These are phyloP conservation scores for Alternaria brassicae DNA, from an alignment of 2,329 filamentous ascomycete genomes.

Conservation along the genomic window DNA sequence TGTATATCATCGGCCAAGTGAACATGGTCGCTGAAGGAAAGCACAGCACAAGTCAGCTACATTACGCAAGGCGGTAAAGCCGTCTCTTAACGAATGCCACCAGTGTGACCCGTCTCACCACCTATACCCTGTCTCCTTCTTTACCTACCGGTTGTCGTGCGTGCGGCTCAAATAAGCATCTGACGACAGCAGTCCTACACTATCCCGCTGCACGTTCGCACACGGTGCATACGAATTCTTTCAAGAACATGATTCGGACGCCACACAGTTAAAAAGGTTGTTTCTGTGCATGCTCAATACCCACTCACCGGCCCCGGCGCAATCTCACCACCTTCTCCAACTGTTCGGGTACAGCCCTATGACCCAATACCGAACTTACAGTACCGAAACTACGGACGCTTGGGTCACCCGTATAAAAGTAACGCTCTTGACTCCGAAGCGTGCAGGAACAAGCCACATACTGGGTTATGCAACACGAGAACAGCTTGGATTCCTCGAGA, in stretches of 20 bases:
- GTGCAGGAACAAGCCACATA: constrained; percentile 26
- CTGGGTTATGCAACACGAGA: constrained; percentile 36
- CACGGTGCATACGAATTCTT: constrained; percentile 20
- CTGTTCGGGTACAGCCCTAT: constrained; percentile 21
- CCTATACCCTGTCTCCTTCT: constrained; percentile 12
- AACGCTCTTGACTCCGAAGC: constrained; percentile 30
- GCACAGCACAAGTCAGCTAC: not conserved
- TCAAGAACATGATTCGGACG: constrained; percentile 28
- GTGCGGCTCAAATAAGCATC: constrained; percentile 49
- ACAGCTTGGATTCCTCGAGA: constrained; percentile 31
- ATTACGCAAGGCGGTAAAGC: not conserved
- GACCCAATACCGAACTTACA: constrained; percentile 20
- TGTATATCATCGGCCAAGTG: constrained; percentile 20
- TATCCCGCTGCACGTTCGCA: constrained; percentile 29
- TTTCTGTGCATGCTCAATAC: constrained; percentile 22
- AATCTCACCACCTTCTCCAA: constrained; percentile 27
- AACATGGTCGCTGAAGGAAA: not conserved
- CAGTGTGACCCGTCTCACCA: not conserved
- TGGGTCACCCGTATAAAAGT: constrained; percentile 16
- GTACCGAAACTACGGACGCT: constrained; percentile 12
- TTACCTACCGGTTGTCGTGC: constrained; percentile 25
- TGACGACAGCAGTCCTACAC: constrained; percentile 46
- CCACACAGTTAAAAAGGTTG: constrained; percentile 40
- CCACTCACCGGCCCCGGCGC: constrained; percentile 28
- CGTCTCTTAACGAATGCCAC: not conserved